Evolutionary conservation across 2,329 filamentous ascomycete genomes (phyloP).

Genomic region (Fusarium odoratissimum): DNA sequence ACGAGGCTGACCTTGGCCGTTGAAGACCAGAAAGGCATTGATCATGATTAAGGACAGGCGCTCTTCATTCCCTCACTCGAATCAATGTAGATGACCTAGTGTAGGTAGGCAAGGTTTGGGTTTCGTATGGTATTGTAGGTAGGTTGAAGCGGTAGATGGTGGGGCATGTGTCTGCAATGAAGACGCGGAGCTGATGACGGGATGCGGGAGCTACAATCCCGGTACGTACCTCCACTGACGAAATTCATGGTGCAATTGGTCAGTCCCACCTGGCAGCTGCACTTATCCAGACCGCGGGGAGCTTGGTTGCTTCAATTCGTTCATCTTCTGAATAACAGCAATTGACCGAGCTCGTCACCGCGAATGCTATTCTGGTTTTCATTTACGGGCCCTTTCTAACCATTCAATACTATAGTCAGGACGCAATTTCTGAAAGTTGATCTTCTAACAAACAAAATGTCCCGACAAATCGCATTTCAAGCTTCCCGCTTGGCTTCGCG

Average conservation of each 20-base stretch:
- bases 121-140: conserved; percentile 3
- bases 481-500: conserved; percentile 54
- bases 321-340: conserved; percentile 4
- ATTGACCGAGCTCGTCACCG: conserved; percentile 14
- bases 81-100: background rate
- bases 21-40: conserved; percentile 98
- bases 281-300: conserved; percentile 25
- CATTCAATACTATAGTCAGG: background rate
- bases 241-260: conserved; percentile 25
- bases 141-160: conserved; percentile 33
- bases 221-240: conserved; percentile 36
- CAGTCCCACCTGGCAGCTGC: conserved; percentile 14
- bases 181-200: conserved; percentile 32
- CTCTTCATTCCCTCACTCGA: conserved; percentile 36
- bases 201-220: conserved; percentile 2
- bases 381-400: background rate
- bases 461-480: conserved; percentile 50
- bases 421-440: background rate
- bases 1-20: conserved; percentile 95
- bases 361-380: background rate
- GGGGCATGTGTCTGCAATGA: conserved; percentile 27
- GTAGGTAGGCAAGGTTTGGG: background rate
- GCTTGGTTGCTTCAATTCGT: conserved; percentile 26
- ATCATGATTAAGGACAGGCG: conserved; percentile 74
- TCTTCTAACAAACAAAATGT: conserved; percentile 43